These are phyloP conservation scores for Acarospora socialis DNA, from an alignment of 2,329 filamentous ascomycete genomes.

Conservation along the genomic window DNA sequence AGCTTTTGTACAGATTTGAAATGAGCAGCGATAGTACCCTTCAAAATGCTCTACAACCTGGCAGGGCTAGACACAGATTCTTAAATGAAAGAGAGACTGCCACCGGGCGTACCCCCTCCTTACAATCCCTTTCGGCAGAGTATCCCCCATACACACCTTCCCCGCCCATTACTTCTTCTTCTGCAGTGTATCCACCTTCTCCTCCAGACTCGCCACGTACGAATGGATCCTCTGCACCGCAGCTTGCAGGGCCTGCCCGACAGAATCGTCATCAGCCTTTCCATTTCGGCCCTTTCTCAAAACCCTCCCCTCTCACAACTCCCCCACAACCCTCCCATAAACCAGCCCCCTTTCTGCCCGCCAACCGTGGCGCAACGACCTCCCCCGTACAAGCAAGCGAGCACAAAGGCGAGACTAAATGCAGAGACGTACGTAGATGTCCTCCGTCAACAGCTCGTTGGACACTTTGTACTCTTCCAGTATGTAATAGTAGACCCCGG, in stretches of 20 bases:
- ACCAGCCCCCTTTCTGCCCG: not conserved
- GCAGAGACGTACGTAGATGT: slow-evolving; percentile 72
- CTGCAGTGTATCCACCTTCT: slow-evolving; percentile 55
- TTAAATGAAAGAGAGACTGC: no score
- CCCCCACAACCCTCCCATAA: not conserved
- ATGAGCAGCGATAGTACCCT: no score
- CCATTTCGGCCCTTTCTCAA: slow-evolving; percentile 2
- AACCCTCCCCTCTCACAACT: not conserved
- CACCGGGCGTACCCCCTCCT: no score
- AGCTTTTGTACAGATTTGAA: no score
- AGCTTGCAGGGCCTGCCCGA: slow-evolving; percentile 60
- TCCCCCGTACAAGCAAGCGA: slow-evolving; percentile 6
- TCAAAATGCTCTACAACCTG: no score
- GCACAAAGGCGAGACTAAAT: slow-evolving; percentile 17
- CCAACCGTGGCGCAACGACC: not conserved
- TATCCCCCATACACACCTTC: no score
- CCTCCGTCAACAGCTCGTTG: slow-evolving; percentile 85
- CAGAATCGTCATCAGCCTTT: slow-evolving; percentile 6
- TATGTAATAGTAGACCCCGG: slow-evolving; percentile 80
- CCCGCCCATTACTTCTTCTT: slow-evolving; percentile 56
- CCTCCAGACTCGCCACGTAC: slow-evolving; percentile 70
- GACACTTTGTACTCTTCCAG: slow-evolving; percentile 85
- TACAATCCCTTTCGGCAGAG: no score
- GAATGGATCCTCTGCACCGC: slow-evolving; percentile 75
- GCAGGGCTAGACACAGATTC: no score